phyloP scores from a whole-genome alignment of 2,329 filamentous ascomycete genomes.

The Capronia americana region DNA sequence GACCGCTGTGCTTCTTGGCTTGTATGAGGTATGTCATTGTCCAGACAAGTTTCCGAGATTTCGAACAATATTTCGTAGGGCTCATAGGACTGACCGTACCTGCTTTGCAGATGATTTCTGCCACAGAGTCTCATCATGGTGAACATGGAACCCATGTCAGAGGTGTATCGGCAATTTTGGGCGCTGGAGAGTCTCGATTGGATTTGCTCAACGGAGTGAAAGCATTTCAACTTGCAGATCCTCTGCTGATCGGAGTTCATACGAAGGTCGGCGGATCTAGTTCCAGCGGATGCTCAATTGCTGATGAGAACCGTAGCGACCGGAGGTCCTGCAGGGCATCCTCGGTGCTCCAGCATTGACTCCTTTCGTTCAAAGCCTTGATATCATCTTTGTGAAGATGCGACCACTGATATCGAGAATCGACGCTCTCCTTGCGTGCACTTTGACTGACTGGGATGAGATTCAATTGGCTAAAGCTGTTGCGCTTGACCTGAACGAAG shows the following conservation, averaged over 20 bases:
- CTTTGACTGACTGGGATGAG: too few relatives aligned
- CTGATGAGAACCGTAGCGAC: background rate
- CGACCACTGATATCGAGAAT: background rate
- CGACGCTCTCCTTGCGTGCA: too few relatives aligned
- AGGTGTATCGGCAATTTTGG: slow-evolving; percentile 11
- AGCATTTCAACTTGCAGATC: slow-evolving; percentile 9
- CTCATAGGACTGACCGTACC: too few relatives aligned
- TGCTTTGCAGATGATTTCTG: slow-evolving; percentile 13
- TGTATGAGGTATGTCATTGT: slow-evolving; percentile 34
- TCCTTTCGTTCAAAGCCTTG: slow-evolving; percentile 12
- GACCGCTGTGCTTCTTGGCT: slow-evolving; percentile 27
- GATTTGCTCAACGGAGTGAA: slow-evolving; percentile 2
- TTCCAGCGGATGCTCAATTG: background rate
- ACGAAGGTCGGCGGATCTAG: slow-evolving; percentile 5
- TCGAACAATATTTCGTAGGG: too few relatives aligned
- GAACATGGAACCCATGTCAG: slow-evolving; percentile 2
- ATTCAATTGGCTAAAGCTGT: too few relatives aligned
- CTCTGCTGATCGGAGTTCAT: background rate
- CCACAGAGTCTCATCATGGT: background rate
- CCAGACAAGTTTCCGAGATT: too few relatives aligned
- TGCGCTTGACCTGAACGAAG: too few relatives aligned
- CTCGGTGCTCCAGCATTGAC: slow-evolving; percentile 1
- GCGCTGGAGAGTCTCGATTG: background rate
- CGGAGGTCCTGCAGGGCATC: background rate
- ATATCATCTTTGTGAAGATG: slow-evolving; percentile 13